A percentile compares a stretch with the other conserved stretches of the same genome.
These are phyloP conservation scores for Venturia nashicola DNA, from an alignment of 2,329 filamentous ascomycete genomes.

Conservation along the genomic window DNA sequence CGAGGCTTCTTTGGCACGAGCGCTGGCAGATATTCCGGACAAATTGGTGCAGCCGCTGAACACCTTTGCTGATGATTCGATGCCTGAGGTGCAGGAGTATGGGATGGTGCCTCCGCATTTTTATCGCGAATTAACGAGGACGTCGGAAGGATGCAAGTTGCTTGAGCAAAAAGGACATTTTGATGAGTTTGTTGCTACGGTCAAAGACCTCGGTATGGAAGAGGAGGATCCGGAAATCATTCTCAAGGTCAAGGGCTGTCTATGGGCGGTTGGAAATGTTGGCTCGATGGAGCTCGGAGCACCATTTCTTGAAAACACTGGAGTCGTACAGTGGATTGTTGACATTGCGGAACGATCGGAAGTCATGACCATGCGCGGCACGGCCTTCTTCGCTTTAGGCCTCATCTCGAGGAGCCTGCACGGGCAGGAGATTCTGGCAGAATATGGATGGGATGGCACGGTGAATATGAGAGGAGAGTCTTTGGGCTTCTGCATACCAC, in stretches of 20 bases:
- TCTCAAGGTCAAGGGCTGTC: constrained; percentile 87
- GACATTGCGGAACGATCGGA: constrained; percentile 78
- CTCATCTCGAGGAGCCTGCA: constrained; percentile 86
- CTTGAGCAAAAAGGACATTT: constrained; percentile 92
- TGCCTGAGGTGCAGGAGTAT: constrained; percentile 36
- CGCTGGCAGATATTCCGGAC: constrained; percentile 53
- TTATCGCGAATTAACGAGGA: constrained; percentile 88
- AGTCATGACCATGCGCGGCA: constrained; percentile 86
- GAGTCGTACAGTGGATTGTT: constrained; percentile 79
- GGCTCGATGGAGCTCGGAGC: constrained; percentile 96
- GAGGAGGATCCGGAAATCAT: constrained; percentile 75
- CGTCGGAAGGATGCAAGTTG: constrained; percentile 80
- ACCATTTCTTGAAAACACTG: constrained; percentile 79
- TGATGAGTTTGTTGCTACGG: constrained; percentile 80
- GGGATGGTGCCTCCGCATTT: constrained; percentile 84
- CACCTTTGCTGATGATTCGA: constrained; percentile 25
- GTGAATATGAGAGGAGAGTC: constrained; percentile 72
- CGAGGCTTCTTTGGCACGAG: constrained; percentile 84
- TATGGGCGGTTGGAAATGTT: constrained; percentile 97
- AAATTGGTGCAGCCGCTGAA: constrained; percentile 21
- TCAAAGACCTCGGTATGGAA: constrained; percentile 76
- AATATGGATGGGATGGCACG: constrained; percentile 87
- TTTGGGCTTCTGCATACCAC: constrained; percentile 76
- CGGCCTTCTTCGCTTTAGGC: constrained; percentile 90
- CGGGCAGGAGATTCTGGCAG: constrained; percentile 79